These are phyloP conservation scores for Niveomyces coronatus DNA, from an alignment of 2,329 filamentous ascomycete genomes.

Conservation along the genomic window DNA sequence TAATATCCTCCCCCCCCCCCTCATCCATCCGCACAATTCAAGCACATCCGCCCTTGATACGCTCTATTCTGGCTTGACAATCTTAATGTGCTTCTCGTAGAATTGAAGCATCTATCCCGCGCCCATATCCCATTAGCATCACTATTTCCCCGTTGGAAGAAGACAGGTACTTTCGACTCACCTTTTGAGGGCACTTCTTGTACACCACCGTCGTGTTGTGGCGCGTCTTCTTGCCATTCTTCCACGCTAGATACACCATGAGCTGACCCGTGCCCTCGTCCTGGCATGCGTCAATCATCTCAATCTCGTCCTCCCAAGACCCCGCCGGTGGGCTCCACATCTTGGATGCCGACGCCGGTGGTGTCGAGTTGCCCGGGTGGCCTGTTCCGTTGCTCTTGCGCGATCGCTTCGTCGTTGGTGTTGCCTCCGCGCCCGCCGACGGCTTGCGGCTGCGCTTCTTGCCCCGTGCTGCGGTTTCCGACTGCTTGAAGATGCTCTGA, in stretches of 20 bases:
- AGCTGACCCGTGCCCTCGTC: conserved; percentile 49
- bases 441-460: conserved; percentile 48
- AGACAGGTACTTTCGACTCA: conserved; percentile 23
- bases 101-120: conserved; percentile 44
- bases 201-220: conserved; percentile 61
- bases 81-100: conserved; percentile 48
- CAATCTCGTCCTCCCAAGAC: conserved; percentile 67
- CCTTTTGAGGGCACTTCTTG: conserved; percentile 69
- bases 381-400: conserved; percentile 34
- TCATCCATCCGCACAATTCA: not conserved
- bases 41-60: not conserved
- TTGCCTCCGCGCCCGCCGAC: conserved; percentile 15
- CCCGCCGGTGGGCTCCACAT: conserved; percentile 60
- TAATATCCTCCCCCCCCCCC: not conserved
- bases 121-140: too few species aligned
- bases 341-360: conserved; percentile 36
- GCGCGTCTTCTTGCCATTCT: conserved; percentile 61
- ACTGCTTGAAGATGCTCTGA: conserved; percentile 41
- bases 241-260: conserved; percentile 64
- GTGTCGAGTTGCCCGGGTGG: conserved; percentile 38
- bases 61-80: conserved; percentile 31
- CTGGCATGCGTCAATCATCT: conserved; percentile 61
- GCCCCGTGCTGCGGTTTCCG: conserved; percentile 36
- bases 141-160: not conserved
- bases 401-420: conserved; percentile 31